A percentile compares a stretch with the other conserved stretches of the same genome.
Evolutionary conservation across 2,329 filamentous ascomycete genomes (phyloP).

Genomic region (Hirsutella minnesotensis): DNA sequence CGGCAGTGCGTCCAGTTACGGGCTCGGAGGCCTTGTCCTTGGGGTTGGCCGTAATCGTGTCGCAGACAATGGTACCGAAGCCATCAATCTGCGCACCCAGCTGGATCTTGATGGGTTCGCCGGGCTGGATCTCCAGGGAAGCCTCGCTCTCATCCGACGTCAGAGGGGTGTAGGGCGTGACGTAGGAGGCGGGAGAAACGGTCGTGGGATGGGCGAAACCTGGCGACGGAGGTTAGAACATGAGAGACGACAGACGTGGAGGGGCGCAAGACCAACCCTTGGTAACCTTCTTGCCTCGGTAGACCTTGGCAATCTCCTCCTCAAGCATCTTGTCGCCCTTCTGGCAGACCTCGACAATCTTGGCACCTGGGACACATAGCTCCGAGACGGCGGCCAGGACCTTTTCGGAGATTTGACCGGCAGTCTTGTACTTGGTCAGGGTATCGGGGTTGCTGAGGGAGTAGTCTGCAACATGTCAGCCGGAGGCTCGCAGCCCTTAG

Average conservation of each 20-base stretch:
- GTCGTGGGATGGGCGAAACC: constrained; percentile 91
- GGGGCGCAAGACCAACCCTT: constrained; percentile 76
- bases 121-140: constrained; percentile 63
- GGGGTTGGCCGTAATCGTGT: constrained; percentile 66
- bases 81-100: constrained; percentile 98
- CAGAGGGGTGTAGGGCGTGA: constrained; percentile 94
- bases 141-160: constrained; percentile 80
- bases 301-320: constrained; percentile 89
- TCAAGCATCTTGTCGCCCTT: constrained; percentile 91
- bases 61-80: constrained; percentile 90
- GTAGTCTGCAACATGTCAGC: constrained; percentile 49
- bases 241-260: no score
- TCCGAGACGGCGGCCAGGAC: constrained; percentile 75
- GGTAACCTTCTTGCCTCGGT: constrained; percentile 91
- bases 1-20: constrained; percentile 67
- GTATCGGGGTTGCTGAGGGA: constrained; percentile 85
- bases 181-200: constrained; percentile 83
- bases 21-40: constrained; percentile 49
- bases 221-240: constrained; percentile 18
- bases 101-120: constrained; percentile 92
- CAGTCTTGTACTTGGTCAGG: constrained; percentile 98
- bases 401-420: constrained; percentile 89
- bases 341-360: constrained; percentile 90
- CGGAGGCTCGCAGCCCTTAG: background rate
- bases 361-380: constrained; percentile 70